Percentiles rank a stretch among this genome's conserved stretches.
Evolutionary conservation across 352 stramenopile genomes (phyloP).

Genomic region (Globisporangium camurandrum): DNA sequence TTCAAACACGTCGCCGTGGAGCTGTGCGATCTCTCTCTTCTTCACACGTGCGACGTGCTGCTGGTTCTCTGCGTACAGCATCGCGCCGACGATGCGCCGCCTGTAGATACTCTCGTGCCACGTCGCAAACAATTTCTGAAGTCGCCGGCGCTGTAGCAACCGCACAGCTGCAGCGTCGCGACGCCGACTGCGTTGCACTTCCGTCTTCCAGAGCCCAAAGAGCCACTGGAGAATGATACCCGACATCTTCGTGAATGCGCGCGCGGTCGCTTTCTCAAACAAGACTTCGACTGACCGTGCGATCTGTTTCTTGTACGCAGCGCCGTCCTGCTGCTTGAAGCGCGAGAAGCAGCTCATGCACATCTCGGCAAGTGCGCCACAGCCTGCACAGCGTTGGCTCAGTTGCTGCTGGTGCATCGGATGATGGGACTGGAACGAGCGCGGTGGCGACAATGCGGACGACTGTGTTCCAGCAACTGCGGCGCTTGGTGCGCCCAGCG

Average conservation of each 20-base stretch:
- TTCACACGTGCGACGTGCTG: conserved; percentile 36
- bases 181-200: conserved; percentile 22
- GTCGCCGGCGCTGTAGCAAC: conserved; percentile 15
- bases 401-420: conserved; percentile 1
- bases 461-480: neutral
- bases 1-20: conserved; percentile 62
- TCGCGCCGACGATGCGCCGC: conserved; percentile 56
- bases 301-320: conserved; percentile 60
- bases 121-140: conserved; percentile 31
- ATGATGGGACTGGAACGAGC: conserved; percentile 1
- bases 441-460: conserved; percentile 4
- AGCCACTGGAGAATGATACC: conserved; percentile 53
- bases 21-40: conserved; percentile 31
- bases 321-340: conserved; percentile 52
- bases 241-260: conserved; percentile 49
- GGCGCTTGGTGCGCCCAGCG: neutral
- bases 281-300: conserved; percentile 50
- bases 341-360: conserved; percentile 61
- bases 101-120: conserved; percentile 59
- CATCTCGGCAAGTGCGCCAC: conserved; percentile 55
- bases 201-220: conserved; percentile 50
- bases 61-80: conserved; percentile 60
- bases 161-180: conserved; percentile 13
- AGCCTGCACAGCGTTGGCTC: conserved; percentile 43
- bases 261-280: conserved; percentile 47